A percentile compares a stretch with the other conserved stretches of the same genome.
Conservation (phyloP, 371 early-diverging fungal genomes). For the Syncephalastrum contaminatum region DNA sequence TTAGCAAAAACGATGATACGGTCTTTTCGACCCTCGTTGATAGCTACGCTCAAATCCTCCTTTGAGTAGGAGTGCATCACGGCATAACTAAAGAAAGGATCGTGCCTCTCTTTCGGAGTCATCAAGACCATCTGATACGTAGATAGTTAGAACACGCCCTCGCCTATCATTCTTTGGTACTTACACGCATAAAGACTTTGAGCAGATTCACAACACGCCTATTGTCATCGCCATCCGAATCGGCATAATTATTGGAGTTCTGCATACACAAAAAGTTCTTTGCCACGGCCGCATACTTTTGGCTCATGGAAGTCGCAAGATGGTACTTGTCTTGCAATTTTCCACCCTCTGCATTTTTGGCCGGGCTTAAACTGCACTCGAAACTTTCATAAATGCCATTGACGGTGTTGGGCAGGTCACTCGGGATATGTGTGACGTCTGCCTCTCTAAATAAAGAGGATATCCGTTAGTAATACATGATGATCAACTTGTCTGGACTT, state of each 20-base stretch:
- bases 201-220: conserved; percentile 16
- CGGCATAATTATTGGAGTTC: too few species aligned
- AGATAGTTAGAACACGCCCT: neutral
- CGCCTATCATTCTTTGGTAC: neutral
- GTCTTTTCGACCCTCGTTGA: conserved; percentile 15
- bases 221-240: neutral
- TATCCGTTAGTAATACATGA: too few species aligned
- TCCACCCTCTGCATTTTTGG: neutral
- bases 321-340: neutral
- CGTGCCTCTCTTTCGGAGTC: conserved; percentile 52
- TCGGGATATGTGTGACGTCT: too few species aligned
- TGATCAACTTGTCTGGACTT: too few species aligned
- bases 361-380: neutral
- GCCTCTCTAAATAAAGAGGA: too few species aligned
- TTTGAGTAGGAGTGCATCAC: conserved; percentile 34
- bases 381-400: too few species aligned
- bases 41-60: conserved; percentile 11
- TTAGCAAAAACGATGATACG: conserved; percentile 31
- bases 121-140: conserved; percentile 49
- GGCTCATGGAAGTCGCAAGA: too few species aligned
- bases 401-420: too few species aligned
- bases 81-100: conserved; percentile 40
- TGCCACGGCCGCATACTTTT: too few species aligned
- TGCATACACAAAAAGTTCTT: too few species aligned
- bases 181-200: conserved; percentile 33